A percentile compares a stretch with the other conserved stretches of the same genome.
These are phyloP conservation scores for Talaromyces rugulosus DNA, from an alignment of 2,329 filamentous ascomycete genomes.

Conservation along the genomic window DNA sequence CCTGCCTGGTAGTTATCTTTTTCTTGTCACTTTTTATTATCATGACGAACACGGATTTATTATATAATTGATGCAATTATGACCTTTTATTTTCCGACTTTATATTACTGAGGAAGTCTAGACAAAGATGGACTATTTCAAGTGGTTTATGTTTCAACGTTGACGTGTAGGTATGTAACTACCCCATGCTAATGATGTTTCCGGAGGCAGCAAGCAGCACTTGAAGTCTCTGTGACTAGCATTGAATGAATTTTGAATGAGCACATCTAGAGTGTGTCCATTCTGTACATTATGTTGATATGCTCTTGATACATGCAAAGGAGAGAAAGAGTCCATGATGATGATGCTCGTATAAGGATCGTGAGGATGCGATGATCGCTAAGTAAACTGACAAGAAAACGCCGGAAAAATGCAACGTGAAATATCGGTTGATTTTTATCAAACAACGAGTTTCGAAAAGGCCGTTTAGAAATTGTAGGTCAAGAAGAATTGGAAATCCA, in stretches of 20 bases:
- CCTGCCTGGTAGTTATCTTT: background rate
- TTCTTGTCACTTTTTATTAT: background rate
- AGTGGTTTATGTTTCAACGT: background rate
- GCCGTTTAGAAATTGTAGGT: background rate
- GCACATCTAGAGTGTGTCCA: background rate
- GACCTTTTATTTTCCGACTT: background rate
- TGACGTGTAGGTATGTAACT: background rate
- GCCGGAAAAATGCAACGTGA: conserved; percentile 8
- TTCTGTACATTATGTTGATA: background rate
- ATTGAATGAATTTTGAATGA: background rate
- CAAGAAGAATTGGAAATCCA: background rate
- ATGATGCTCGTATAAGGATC: conserved; percentile 12
- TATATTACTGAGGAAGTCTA: background rate
- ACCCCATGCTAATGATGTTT: background rate
- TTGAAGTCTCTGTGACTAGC: background rate
- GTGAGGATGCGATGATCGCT: conserved; percentile 12
- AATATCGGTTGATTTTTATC: background rate
- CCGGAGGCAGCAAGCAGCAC: background rate
- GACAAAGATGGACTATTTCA: background rate
- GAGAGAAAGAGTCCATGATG: conserved; percentile 7
- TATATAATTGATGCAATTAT: background rate
- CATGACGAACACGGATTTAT: background rate
- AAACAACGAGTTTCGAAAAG: background rate
- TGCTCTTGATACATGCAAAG: background rate
- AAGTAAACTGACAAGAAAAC: conserved; percentile 7